These are phyloP conservation scores for Pezicula radicicola DNA, from an alignment of 2,329 filamentous ascomycete species.

Conservation along the genomic window DNA sequence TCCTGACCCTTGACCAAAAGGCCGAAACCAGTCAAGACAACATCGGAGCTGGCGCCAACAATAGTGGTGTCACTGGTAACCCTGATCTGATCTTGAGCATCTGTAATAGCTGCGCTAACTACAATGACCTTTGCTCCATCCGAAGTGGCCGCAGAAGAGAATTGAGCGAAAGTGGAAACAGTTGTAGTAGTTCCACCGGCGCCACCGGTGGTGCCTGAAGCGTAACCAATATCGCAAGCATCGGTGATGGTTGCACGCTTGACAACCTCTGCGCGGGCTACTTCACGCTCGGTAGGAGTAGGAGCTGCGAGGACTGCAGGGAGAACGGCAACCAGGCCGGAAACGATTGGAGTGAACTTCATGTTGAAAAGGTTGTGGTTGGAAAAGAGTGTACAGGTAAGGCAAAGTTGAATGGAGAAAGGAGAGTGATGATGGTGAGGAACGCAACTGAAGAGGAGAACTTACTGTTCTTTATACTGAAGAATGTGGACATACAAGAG, in stretches of 20 bases:
- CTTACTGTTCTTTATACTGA: too few species aligned
- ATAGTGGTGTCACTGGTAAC: slow-evolving; percentile 49
- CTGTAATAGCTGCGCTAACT: slow-evolving; percentile 41
- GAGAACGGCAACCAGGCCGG: slow-evolving; percentile 42
- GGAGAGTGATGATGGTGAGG: too few species aligned
- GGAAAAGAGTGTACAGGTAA: background rate
- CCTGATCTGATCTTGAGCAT: slow-evolving; percentile 37
- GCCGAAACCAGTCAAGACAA: slow-evolving; percentile 16
- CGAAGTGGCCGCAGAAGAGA: slow-evolving; percentile 46
- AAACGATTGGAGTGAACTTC: slow-evolving; percentile 44
- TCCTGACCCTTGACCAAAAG: slow-evolving; percentile 45
- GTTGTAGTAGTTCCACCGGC: slow-evolving; percentile 51
- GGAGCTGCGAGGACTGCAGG: slow-evolving; percentile 41
- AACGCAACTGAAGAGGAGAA: too few species aligned
- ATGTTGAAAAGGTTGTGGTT: slow-evolving; percentile 32
- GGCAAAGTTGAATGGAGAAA: background rate
- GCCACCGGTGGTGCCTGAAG: slow-evolving; percentile 50
- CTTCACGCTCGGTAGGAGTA: slow-evolving; percentile 40
- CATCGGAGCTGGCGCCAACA: slow-evolving; percentile 37
- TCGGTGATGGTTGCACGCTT: slow-evolving; percentile 39
- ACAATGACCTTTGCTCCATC: slow-evolving; percentile 43
- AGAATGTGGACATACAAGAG: too few species aligned
- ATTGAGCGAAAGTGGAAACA: slow-evolving; percentile 46
- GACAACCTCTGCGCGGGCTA: slow-evolving; percentile 33
- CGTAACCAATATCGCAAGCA: slow-evolving; percentile 35